Base-by-base conservation (phyloP, 2,329 filamentous ascomycete genomes). In the Myriosclerotinia scirpicola region DNA sequence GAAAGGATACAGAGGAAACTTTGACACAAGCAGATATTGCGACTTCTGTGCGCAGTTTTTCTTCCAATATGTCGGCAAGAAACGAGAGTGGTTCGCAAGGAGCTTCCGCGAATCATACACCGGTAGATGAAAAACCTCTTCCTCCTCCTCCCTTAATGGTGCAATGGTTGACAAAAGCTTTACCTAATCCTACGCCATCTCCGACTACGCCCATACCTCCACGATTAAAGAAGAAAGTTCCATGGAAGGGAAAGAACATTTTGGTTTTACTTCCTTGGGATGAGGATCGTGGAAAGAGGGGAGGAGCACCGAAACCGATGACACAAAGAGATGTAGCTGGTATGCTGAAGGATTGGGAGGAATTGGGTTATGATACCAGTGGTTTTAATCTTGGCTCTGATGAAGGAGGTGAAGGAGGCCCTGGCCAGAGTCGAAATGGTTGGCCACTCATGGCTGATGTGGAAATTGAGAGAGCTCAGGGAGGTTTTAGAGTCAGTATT, bases 241-340 rank as follows among this genome's bases (percentile, higher is more conserved):
- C 84, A 55, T 93, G 90, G 89, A 89, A 84, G 73, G 89, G 88
- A 67, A 93, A 92, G 79, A 87, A 86, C 67, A 91, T 92, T 64
- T 78, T 91, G 72, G 87, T 93, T 54, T 80, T 88, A 36, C 79
- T 93, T 26, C 91, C 90, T 7, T 80, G 84, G 55, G 87, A 91
- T 69, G 88, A 90, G 63, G 83, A 86, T 64, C 84, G 89, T 70
- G 89, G 89, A 26, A 81, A 83, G 54, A 80, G 81, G 1, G 85
- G 84, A 52, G 81, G 82, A 48, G 78, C 81, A 0, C 83, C 84
- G 0, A 77, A 81, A 66, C 87, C 87, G 5, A 79, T 90, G 56
- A 80, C 79, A 5, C 77, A 82, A 46, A 77, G 81, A 22, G 85
- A 89, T 61, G 84, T 88, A 5, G 76, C 84, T 42, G 79, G 82